Percentiles rank a stretch among this genome's conserved stretches.
phyloP scores from a whole-genome alignment of 139 green algal species.

The Coccomyxa sp. region DNA sequence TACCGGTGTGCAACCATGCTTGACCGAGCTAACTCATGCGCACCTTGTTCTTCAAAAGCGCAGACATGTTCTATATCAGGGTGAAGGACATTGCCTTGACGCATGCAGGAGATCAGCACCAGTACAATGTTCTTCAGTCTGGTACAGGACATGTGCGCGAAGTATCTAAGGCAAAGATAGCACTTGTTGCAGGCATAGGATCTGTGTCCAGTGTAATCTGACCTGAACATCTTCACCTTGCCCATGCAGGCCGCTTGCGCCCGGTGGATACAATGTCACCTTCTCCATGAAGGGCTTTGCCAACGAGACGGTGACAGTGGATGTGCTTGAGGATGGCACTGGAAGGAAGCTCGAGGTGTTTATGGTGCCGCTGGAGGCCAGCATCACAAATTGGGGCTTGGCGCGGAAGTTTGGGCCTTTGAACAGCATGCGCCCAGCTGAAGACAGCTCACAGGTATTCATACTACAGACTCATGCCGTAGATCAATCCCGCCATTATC shows the following conservation, averaged over 20 bases:
- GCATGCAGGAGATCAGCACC: slow-evolving; percentile 17
- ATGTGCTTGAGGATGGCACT: slow-evolving; percentile 25
- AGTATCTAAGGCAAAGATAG: no score
- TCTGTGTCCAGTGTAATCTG: background rate
- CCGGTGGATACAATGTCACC: slow-evolving; percentile 55
- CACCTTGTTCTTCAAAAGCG: background rate
- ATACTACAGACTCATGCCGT: background rate
- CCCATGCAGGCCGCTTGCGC: slow-evolving; percentile 50
- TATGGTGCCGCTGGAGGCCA: slow-evolving; percentile 11
- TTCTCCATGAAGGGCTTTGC: slow-evolving; percentile 27
- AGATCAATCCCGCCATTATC: background rate
- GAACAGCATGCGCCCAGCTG: no score
- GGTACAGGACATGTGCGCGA: background rate
- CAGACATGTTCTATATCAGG: background rate
- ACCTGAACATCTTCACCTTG: background rate
- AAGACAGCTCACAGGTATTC: background rate
- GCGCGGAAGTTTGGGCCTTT: background rate
- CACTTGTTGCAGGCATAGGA: no score
- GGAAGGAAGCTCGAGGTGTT: slow-evolving; percentile 27
- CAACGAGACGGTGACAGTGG: slow-evolving; percentile 2
- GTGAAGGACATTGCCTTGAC: slow-evolving; percentile 52
- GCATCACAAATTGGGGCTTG: background rate
- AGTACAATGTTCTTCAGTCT: background rate
- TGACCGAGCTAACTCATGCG: background rate
- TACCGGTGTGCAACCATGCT: slow-evolving; percentile 4